Evolutionary conservation across 768 basidiomycete genomes (phyloP).

Genomic region (Hericium erinaceus): DNA sequence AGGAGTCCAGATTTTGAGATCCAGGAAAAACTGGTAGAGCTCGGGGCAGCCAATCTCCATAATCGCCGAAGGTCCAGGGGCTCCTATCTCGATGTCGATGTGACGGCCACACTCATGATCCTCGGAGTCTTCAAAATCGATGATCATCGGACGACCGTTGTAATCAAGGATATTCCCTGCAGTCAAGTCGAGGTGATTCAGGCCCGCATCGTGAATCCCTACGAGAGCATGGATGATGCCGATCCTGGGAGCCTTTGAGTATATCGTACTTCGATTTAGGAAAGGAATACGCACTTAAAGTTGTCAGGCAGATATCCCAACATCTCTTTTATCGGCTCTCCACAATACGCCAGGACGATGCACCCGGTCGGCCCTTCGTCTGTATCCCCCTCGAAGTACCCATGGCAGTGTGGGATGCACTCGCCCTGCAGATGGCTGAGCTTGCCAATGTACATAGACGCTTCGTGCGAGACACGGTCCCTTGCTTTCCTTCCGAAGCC

Average conservation of each 20-base stretch:
- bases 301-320: neutral
- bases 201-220: neutral
- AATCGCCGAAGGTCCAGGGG: neutral
- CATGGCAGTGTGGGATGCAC: neutral
- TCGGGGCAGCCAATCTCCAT: neutral
- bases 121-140: neutral
- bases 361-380: neutral
- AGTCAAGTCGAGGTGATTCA: neutral
- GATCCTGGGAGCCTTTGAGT: neutral
- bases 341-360: neutral
- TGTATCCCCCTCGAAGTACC: neutral
- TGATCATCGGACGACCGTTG: neutral
- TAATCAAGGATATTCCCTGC: neutral
- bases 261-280: neutral
- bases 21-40: neutral
- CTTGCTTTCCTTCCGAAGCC: neutral
- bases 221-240: neutral
- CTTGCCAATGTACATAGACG: neutral
- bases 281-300: neutral
- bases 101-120: neutral
- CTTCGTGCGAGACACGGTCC: neutral
- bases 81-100: neutral
- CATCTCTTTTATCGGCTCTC: neutral
- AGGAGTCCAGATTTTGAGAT: neutral
- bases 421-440: neutral